These are phyloP conservation scores for Talaromyces sp. DNA, from an alignment of 2,329 filamentous ascomycete species.

Conservation along the genomic window DNA sequence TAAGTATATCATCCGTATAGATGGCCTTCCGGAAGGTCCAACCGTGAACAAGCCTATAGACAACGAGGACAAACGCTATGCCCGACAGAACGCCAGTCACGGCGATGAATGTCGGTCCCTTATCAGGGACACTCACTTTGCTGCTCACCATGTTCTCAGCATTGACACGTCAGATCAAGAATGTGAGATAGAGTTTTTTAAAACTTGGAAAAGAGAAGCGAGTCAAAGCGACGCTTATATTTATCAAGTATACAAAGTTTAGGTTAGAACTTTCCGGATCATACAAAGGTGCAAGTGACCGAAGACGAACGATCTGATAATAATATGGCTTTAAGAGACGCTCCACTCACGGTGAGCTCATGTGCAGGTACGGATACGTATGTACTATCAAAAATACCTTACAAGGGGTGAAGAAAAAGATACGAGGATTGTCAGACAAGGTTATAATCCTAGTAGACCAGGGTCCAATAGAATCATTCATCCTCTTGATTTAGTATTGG, in stretches of 20 bases:
- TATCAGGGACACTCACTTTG: conserved; percentile 17
- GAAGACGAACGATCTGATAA: conserved; percentile 1
- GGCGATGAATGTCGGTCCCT: conserved; percentile 17
- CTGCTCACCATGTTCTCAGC: background rate
- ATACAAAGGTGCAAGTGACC: background rate
- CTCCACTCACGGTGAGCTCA: background rate
- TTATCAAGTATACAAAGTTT: background rate
- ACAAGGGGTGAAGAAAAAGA: background rate
- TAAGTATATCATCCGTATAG: conserved; percentile 19
- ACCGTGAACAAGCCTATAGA: conserved; percentile 16
- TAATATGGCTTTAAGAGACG: background rate
- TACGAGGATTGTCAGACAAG: background rate
- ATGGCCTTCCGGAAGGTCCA: conserved; percentile 13
- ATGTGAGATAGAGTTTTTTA: background rate
- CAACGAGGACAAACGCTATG: conserved; percentile 17
- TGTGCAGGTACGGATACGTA: background rate
- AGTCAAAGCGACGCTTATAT: background rate
- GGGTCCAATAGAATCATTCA: background rate
- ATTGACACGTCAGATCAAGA: background rate
- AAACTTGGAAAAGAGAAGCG: background rate
- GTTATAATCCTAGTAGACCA: background rate
- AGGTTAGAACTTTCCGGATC: background rate
- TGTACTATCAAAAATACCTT: conserved; percentile 4
- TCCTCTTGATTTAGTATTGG: background rate
- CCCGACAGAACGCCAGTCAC: conserved; percentile 17